Base-by-base conservation (phyloP, 345 rosid species). In the Eucalyptus leucophloia region DNA sequence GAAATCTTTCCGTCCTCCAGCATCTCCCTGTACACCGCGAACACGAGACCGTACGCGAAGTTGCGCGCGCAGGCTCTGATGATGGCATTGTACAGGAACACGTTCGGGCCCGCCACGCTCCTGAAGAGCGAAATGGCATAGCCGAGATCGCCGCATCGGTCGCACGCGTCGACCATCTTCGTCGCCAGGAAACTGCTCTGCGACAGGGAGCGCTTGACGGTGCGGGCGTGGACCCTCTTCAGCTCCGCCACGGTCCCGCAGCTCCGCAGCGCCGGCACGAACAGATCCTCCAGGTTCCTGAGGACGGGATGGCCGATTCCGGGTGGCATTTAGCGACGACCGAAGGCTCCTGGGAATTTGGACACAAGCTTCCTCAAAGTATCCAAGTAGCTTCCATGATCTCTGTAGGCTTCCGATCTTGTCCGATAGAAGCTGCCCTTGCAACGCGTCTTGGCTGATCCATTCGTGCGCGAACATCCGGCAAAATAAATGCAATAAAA, bases 131-230 rank as follows among this genome's bases (percentile, higher is more conserved):
- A 91, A 19, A 87, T 86, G 45, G 94, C 93, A 67, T 95, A 95
- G 12, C 87, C 89, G 82, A 93, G 88, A 83, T 93, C 95, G n/a
- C 92, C 90, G 11, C 80, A 45, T 12, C 69, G 88, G 62, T 91
- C 94, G 86, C 96, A 94, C 51, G 65, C 87, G 87, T 93, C 94
- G 51, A 95, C 91, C 95, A 94, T 93, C 92, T 94, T 93, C 28
- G 96, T 94, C 62, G 91, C 90, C 88, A 92, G 77, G 87, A 93
- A 94, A 91, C 88, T 93, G 93, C 95, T 94, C 89, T 92, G 94
- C 9, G 93, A 91, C 34, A 96, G 91, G 19, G 94, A 93, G 89
- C 91, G 89, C 45, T 86, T 83, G 87, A 93, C 86, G 72, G 94
- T 86, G 87, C 54, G 91, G 51, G 94, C 93, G 86, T 96, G 94